Evolutionary conservation across 1,284 basidiomycete species (phyloP), one percentile per base, ranked within the genome.

Genomic region (Trichosporon sp.): DNA sequence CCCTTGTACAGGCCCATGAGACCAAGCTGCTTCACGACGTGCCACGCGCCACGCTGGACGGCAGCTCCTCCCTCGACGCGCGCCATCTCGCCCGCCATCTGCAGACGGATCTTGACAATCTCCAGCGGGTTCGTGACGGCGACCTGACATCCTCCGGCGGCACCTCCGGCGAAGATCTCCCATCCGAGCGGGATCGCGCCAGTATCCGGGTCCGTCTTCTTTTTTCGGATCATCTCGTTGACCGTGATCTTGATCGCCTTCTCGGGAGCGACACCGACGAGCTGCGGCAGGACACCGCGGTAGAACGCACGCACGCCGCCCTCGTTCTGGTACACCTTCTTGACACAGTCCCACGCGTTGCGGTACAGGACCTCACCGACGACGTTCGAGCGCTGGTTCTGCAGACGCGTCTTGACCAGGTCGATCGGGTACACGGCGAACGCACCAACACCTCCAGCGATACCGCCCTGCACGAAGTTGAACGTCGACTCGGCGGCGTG

Each of bases 261-360:
- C 83, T 99, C 96, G 13, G 96, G 96, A 13, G 96, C 97, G 53
- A 99, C 96, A 78, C 96, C 96, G 74, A 99, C 88, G 67, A 99
- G 87, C 80, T 99, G 96, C 47, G 96, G 96, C 7, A 94, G 90
- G 65, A 99, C 88, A 68, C 96, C 96, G 51, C 95, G 91, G 84
- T 99, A 99, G 85, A 99, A 99, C 8, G 95, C 97, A n/a, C 76
- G 75, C 8, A 93, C 71, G 75, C 96, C 89, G 25, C 93, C 95
- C 85, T 99, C 96, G 81, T 98, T 98, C 68, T 89, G 88, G 82
- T 98, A 90, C 44, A 99, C 96, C 81, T 97, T 98, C 76, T 88
- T 87, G 47, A 95, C 91, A 81, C 96, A 99, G 81, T 99, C 96
- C 62, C 91, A 80, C 75, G 92, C 94, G 85, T 96, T 97, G 85